A percentile compares a stretch with the other conserved stretches of the same genome.
Conservation (phyloP, 495 filamentous ascomycete species). For the Trichoderma reesei region DNA sequence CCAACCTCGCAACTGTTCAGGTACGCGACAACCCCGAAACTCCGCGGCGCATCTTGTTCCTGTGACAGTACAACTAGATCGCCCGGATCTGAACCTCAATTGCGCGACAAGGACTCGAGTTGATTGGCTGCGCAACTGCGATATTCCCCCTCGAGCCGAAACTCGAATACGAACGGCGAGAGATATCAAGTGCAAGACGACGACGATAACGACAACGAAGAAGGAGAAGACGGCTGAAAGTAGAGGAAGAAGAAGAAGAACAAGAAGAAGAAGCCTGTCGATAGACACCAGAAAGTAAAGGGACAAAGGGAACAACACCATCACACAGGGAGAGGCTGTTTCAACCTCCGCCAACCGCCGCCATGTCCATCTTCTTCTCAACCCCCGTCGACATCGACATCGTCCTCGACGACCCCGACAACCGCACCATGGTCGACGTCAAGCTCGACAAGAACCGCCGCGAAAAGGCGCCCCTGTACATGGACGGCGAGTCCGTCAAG, state of each 20-base stretch:
- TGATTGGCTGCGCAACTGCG: background rate
- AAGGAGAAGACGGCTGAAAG: background rate
- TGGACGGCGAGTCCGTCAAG: constrained; percentile 97
- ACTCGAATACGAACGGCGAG: background rate
- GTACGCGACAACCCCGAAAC: background rate
- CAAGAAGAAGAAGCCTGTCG: no score
- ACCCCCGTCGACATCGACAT: constrained; percentile 98
- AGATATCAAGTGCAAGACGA: background rate
- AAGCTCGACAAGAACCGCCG: constrained; percentile 95
- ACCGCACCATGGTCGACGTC: constrained; percentile 89
- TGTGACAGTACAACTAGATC: background rate
- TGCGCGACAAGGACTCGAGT: background rate
- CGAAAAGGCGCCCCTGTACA: constrained; percentile 93
- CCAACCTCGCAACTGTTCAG: background rate
- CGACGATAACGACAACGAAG: background rate
- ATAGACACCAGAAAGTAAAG: no score
- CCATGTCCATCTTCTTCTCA: constrained; percentile 96
- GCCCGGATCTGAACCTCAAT: background rate
- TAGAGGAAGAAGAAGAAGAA: background rate
- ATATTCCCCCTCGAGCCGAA: background rate
- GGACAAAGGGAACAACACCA: no score
- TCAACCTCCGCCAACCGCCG: constrained; percentile 15
- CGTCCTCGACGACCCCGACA: constrained; percentile 88
- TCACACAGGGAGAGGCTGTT: no score
- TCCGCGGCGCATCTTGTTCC: background rate